Base-by-base conservation (phyloP, 805 yeast genomes). In the Nakazawaea peltata region DNA sequence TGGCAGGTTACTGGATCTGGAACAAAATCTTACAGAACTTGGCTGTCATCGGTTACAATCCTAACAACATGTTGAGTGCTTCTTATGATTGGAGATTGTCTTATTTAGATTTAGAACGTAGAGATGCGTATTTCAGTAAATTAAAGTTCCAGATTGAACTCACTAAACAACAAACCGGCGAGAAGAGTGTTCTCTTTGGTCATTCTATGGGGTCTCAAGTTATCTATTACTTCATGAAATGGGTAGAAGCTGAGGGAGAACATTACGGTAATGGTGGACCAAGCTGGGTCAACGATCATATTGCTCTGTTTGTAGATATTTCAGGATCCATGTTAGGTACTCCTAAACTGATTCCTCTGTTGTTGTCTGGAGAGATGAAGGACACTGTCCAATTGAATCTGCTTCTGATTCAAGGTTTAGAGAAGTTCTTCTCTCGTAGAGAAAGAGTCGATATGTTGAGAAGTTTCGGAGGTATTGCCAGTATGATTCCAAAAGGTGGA, bases 1-100 rank as follows among this genome's bases (percentile, higher is more conserved):
- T 92, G 57, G 84, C 97, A 3, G 98, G 98, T 0, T 92, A 92
- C 56, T 92, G 98, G 98, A 85, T 92, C 49, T 92, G 98, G 98
- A 86, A 85, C 54, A 92, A 92, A 54, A 74, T 92, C 34, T 65
- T 92, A n/a, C 95, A 90, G 56, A 92, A 92, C 50, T 63, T 92
- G 44, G 94, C 96, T 3, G 97, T 85, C 1, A 74, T 92, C 41
- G 96, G 97, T 0, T 92, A 92, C 57, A 95, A 85, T 32, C 90
- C 96, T 2, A 81, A 85, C 46, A 84, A 72, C 48, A 87, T 92
- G 97, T 52, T 70, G 21, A 79, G 88, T 36, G 98, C 97, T 1
- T 71, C 95, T 1, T 92, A 92, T 56, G 98, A 92, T 56, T 92
- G 98, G 98, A 73, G 98, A 51, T 68, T 92, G 45, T 81, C 94